Conservation (phyloP, 2,329 filamentous ascomycete species). For the Chrysosporium queenslandicum region DNA sequence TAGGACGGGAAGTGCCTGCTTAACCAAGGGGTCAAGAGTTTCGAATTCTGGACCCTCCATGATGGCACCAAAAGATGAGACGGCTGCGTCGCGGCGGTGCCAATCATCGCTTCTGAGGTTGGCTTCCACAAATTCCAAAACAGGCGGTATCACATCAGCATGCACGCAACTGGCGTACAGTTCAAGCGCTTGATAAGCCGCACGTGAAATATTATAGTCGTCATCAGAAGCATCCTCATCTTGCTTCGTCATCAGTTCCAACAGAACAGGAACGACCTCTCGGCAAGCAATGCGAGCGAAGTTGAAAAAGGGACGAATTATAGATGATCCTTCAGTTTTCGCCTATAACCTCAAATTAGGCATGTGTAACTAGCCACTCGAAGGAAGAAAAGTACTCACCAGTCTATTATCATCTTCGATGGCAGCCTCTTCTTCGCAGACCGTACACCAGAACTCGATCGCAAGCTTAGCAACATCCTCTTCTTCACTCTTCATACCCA, state of each 20-base stretch:
- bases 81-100: conserved; percentile 88
- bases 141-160: conserved; percentile 70
- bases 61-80: conserved; percentile 94
- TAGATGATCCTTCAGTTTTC: conserved; percentile 62
- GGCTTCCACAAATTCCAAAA: conserved; percentile 81
- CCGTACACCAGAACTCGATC: conserved; percentile 99
- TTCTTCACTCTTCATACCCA: conserved; percentile 96
- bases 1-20: conserved; percentile 84
- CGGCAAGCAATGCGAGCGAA: conserved; percentile 86
- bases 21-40: conserved; percentile 84
- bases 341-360: conserved; percentile 30
- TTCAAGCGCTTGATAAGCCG: conserved; percentile 91
- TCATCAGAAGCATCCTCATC: conserved; percentile 95
- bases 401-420: conserved; percentile 95
- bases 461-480: conserved; percentile 97
- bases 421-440: conserved; percentile 95
- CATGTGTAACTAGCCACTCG: conserved; percentile 8
- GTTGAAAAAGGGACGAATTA: conserved; percentile 88
- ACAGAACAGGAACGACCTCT: conserved; percentile 86
- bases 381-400: conserved; percentile 37
- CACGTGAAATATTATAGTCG: conserved; percentile 93
- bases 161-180: conserved; percentile 90
- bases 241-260: conserved; percentile 85
- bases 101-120: conserved; percentile 87
- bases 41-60: conserved; percentile 97